phyloP scores from a whole-genome alignment of 306 rosid species.

The Biancaea sappan region DNA sequence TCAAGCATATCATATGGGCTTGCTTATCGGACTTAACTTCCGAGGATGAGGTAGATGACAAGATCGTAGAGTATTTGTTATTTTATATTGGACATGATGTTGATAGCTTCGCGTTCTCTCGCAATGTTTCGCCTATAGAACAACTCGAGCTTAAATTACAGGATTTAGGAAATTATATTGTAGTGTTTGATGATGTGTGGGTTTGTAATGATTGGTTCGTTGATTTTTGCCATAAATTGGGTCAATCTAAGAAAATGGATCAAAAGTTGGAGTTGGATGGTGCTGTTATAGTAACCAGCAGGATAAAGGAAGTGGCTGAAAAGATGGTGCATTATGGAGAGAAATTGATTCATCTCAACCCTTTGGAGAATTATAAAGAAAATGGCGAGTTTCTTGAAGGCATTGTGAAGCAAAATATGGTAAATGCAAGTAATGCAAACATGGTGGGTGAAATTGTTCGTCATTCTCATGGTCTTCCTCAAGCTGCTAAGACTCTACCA shows the following conservation, averaged over 20 bases:
- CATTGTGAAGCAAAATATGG: background rate
- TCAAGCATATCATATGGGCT: background rate
- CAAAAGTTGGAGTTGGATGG: background rate
- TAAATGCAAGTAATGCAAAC: background rate
- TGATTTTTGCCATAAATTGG: background rate
- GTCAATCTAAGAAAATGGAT: background rate
- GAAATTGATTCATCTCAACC: background rate
- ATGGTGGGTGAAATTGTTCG: background rate
- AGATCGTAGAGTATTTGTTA: background rate
- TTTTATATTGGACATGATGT: background rate
- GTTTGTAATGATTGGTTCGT: background rate
- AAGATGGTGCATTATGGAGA: background rate
- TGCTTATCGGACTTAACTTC: background rate
- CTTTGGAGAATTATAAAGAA: background rate
- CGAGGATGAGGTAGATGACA: background rate
- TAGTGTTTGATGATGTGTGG: conserved; percentile 11
- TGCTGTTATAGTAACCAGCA: background rate
- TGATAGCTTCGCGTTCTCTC: background rate
- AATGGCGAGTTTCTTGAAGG: background rate
- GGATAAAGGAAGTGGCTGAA: background rate
- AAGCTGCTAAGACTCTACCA: background rate
- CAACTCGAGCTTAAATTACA: background rate
- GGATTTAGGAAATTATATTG: background rate
- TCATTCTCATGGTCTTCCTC: background rate
- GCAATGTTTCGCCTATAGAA: background rate